These are phyloP conservation scores for Citrus unshiu DNA, from an alignment of 345 rosid genomes.

Conservation along the genomic window DNA sequence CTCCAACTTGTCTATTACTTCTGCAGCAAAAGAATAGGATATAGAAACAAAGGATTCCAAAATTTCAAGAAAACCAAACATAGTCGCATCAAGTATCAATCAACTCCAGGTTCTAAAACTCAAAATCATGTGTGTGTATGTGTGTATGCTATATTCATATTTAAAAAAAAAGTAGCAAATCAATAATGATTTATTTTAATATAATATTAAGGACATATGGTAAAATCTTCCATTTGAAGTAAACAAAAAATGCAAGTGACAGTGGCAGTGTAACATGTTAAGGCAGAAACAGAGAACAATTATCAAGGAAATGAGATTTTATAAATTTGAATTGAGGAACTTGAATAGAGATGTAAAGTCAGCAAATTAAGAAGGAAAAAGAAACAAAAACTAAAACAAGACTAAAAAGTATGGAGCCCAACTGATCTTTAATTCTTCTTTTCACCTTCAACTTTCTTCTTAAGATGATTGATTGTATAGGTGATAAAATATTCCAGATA, in stretches of 20 bases:
- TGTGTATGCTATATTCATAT: neutral
- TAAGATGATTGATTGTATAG: conserved; percentile 88
- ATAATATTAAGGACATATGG: neutral
- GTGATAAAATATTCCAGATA: conserved; percentile 87
- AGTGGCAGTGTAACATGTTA: neutral
- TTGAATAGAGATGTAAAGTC: neutral
- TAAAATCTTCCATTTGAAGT: neutral
- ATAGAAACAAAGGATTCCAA: no score
- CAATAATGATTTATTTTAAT: neutral
- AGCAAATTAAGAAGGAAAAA: neutral
- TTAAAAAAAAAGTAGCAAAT: neutral
- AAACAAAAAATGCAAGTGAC: neutral
- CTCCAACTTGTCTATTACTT: conserved; percentile 19
- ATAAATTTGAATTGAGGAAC: neutral
- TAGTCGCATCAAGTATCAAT: neutral
- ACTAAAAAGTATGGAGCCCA: neutral
- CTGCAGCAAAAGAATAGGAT: conserved; percentile 19
- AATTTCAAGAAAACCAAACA: no score
- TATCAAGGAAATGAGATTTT: neutral
- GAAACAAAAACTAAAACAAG: neutral
- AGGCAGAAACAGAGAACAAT: neutral
- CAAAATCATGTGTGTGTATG: neutral
- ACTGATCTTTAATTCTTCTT: conserved; percentile 38
- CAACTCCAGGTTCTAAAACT: neutral
- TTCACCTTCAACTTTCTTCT: conserved; percentile 50